Conservation (phyloP, 2,329 filamentous ascomycete genomes). For the Stemphylium lycopersici region DNA sequence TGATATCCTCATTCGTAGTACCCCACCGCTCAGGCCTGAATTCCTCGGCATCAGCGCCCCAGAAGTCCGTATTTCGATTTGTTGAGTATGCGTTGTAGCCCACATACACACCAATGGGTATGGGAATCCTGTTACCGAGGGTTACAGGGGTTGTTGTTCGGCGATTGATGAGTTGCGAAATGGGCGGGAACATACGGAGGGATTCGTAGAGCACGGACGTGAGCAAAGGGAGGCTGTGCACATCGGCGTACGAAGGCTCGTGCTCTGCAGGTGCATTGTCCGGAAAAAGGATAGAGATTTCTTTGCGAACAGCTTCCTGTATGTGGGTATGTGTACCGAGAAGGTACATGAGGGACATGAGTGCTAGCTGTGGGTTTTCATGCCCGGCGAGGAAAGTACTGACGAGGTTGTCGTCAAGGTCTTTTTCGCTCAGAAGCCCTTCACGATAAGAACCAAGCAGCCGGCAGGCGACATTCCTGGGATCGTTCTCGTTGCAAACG, state of each 20-base stretch:
- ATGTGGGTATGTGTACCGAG: conserved; percentile 26
- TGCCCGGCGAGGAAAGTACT: conserved; percentile 37
- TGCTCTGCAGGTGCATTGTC: conserved; percentile 18
- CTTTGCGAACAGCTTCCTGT: conserved; percentile 27
- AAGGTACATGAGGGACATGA: conserved; percentile 36
- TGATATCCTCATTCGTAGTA: conserved; percentile 43
- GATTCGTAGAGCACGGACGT: conserved; percentile 55
- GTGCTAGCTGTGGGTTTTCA: conserved; percentile 34
- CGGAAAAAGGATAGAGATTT: conserved; percentile 24
- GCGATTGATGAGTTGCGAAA: conserved; percentile 58
- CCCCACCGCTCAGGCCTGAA: conserved; percentile 53
- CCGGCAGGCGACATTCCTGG: conserved; percentile 26
- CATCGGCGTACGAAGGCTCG: conserved; percentile 25
- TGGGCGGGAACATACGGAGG: conserved; percentile 57
- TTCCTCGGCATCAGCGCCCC: conserved; percentile 38
- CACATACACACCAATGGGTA: conserved; percentile 31
- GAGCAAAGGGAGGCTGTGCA: conserved; percentile 51
- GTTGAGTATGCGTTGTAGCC: conserved; percentile 40
- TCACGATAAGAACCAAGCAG: conserved; percentile 29
- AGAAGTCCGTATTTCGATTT: conserved; percentile 33
- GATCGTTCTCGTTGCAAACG: conserved; percentile 29
- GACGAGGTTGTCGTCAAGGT: conserved; percentile 35
- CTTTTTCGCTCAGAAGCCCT: conserved; percentile 31
- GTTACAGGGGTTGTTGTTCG: conserved; percentile 38
- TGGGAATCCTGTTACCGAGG: conserved; percentile 26